Evolutionary conservation across 768 basidiomycete species (phyloP).

Genomic region (Polyporus arcularius): DNA sequence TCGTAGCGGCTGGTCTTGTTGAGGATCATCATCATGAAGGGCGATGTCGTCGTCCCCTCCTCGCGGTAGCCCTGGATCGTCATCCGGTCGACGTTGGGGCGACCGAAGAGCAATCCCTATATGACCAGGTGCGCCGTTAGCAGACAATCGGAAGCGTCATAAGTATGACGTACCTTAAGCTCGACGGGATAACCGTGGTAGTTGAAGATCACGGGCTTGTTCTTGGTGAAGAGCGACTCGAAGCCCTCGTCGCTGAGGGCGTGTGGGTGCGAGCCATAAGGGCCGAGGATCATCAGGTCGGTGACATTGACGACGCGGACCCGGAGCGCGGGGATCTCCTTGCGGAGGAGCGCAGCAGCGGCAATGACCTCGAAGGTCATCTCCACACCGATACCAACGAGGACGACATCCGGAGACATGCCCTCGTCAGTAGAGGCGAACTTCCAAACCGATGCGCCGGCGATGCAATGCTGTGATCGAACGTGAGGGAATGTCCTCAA

Average conservation of each 20-base stretch:
- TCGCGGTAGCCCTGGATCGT: conserved; percentile 65
- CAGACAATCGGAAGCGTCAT: neutral
- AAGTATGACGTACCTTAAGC: conserved; percentile 42
- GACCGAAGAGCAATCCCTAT: conserved; percentile 55
- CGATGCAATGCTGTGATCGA: conserved; percentile 67
- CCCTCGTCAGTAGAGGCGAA: conserved; percentile 78
- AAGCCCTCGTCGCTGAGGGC: conserved; percentile 64
- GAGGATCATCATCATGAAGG: conserved; percentile 84
- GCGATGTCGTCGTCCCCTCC: conserved; percentile 80
- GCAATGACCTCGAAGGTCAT: conserved; percentile 88
- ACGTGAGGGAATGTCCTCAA: neutral
- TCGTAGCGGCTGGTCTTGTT: conserved; percentile 70
- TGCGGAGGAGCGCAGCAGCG: conserved; percentile 77
- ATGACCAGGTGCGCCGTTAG: neutral
- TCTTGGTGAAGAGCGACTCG: conserved; percentile 68
- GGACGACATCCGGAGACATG: conserved; percentile 71
- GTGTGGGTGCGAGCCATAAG: conserved; percentile 74
- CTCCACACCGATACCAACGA: conserved; percentile 88
- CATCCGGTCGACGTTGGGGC: conserved; percentile 50
- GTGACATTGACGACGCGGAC: conserved; percentile 89
- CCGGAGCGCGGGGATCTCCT: conserved; percentile 67
- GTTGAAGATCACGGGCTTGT: conserved; percentile 74
- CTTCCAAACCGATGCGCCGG: conserved; percentile 86
- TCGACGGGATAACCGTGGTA: conserved; percentile 84
- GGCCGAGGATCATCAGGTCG: conserved; percentile 81